A percentile compares a stretch with the other conserved stretches of the same genome.
These are phyloP conservation scores for Curvularia sp. DNA, from an alignment of 2,329 filamentous ascomycete genomes.

Conservation along the genomic window DNA sequence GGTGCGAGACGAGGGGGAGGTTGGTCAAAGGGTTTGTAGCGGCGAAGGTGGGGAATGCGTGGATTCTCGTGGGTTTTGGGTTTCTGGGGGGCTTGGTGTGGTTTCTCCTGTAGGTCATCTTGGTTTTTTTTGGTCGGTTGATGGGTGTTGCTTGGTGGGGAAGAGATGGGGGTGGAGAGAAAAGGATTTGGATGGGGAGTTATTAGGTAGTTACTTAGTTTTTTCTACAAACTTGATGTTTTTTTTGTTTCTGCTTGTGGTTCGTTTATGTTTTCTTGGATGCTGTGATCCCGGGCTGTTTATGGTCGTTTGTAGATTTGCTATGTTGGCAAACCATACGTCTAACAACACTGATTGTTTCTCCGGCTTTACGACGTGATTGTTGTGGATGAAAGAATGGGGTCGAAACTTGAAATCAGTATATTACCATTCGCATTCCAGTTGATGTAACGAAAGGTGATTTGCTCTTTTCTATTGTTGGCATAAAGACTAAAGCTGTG, in stretches of 20 bases:
- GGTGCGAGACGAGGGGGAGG: background rate
- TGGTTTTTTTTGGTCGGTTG: background rate
- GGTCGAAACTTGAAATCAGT: background rate
- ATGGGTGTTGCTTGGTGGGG: background rate
- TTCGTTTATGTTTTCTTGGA: background rate
- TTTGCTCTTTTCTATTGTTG: slow-evolving; percentile 68
- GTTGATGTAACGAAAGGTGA: slow-evolving; percentile 63
- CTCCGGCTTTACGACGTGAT: background rate
- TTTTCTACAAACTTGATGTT: background rate
- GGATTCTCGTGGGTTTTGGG: background rate
- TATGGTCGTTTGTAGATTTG: background rate
- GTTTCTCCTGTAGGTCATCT: background rate
- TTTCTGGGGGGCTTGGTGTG: background rate
- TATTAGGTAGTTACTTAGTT: background rate
- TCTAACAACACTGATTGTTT: background rate
- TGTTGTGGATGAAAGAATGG: background rate
- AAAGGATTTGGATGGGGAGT: background rate
- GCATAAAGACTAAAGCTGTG: slow-evolving; percentile 57
- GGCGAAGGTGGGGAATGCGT: background rate
- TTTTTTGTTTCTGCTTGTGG: background rate
- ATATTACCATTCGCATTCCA: slow-evolving; percentile 32
- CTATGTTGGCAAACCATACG: background rate
- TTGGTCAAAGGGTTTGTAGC: background rate
- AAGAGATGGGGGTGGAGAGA: background rate
- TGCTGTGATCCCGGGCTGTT: background rate